Base-by-base conservation (phyloP, 2,329 filamentous ascomycete species). In the Beauveria sp. region DNA sequence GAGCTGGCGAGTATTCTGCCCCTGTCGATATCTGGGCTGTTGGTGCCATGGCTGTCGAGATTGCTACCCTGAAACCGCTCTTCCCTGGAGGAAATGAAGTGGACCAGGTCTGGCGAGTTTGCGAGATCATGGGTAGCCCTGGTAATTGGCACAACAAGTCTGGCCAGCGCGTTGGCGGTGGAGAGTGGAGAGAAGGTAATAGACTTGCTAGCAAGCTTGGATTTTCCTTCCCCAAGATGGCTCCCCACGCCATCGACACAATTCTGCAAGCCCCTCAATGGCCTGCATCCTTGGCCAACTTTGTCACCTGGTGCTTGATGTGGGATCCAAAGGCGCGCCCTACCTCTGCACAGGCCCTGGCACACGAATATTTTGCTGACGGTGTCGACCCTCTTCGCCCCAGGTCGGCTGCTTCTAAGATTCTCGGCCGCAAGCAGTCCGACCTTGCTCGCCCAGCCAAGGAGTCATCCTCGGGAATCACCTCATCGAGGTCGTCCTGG, bases 191-290 rank as follows among this genome's bases (percentile, higher is more conserved):
- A 70, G 95, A 99, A 62, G 95, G 95, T 62, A 92, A 92, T 51
- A 85, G 91, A 64, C 80, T 99, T 63, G 95, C 95, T 61, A 91
- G 95, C 67, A 98, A 98, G 80, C 84, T 99, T 65, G 95, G 95
- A 61, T 99, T 99, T 75, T 97, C 95, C 0, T 99, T 99, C 77
- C 95, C 95, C 63, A 98, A 95, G 86, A 98, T 99, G 95, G 93
- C 95, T 24, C 95, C 95, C 56, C 95, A 98, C 74, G 86, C 93
- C 20, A 91, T 99, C 85, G 93, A 98, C 68, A 96, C 91, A 5
- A 95, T 98, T 66, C 81, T 99, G 8, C 91, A 91, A 71, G 74
- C 89, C 28, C 92, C 95, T 18, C 91, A 96, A 70, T 99, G 95
- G 95, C 95, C 95, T 6, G 78, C 88, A 1, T 88, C 91, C 22